Conservation (phyloP, 1,284 basidiomycete species). For the Heterobasidion irregulare region DNA sequence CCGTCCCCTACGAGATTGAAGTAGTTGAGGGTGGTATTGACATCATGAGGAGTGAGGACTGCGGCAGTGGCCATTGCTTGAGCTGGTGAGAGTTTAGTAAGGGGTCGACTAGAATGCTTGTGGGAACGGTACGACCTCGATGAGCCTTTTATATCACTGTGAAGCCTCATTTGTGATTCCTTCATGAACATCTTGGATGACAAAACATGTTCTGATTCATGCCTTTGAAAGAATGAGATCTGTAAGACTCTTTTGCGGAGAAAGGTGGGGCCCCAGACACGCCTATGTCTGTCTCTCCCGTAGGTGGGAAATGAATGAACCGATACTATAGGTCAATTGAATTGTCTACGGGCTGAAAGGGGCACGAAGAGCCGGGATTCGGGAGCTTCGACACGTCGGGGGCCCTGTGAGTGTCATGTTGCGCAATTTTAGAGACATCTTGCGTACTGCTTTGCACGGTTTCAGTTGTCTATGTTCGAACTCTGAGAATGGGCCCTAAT, state of each 20-base stretch:
- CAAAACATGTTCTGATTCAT: background rate
- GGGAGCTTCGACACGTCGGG: background rate
- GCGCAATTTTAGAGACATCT: conserved; percentile 1
- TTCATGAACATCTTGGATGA: background rate
- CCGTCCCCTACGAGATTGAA: conserved; percentile 11
- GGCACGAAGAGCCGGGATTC: background rate
- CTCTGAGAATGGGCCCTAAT: background rate
- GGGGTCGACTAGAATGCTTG: background rate
- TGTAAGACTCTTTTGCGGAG: background rate
- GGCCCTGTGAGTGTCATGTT: background rate
- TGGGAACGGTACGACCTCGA: background rate
- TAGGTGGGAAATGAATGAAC: background rate
- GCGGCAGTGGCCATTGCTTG: conserved; percentile 19
- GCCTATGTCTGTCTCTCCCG: background rate
- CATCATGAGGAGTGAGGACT: conserved; percentile 14
- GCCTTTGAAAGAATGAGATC: background rate
- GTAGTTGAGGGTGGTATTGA: conserved; percentile 22
- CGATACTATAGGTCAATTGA: background rate
- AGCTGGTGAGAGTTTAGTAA: background rate
- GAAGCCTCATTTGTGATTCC: background rate
- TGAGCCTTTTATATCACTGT: background rate
- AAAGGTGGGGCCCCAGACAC: background rate
- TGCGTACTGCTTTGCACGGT: background rate
- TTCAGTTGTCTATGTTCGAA: background rate
- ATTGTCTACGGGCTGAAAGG: background rate